Conservation (phyloP, 2,329 filamentous ascomycete species). For the Sclerotinia spermophila region DNA sequence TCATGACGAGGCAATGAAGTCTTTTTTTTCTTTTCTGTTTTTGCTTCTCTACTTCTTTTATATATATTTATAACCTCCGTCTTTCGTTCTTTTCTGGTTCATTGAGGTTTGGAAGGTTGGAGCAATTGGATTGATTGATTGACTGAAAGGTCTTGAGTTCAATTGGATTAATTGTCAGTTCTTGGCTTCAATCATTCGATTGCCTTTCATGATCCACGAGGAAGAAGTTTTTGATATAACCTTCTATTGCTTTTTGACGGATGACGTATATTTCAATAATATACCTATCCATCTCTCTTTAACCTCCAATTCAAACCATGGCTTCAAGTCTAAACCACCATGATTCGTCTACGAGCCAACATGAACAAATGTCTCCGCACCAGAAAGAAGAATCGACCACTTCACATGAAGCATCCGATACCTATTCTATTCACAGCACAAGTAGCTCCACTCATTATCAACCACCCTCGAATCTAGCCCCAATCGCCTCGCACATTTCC, state of each 20-base stretch:
- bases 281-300: not conserved
- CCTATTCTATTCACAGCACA: conserved; percentile 10
- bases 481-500: conserved; percentile 30
- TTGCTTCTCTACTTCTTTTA: not conserved
- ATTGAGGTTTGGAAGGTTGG: not conserved
- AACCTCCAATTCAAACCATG: not conserved
- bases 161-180: not conserved
- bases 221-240: not conserved
- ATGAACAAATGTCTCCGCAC: not conserved
- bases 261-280: not conserved
- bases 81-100: not conserved
- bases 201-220: conserved; percentile 5
- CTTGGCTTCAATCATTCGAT: not conserved
- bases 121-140: not conserved
- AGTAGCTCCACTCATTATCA: not conserved
- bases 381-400: not conserved
- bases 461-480: conserved; percentile 21
- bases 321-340: not conserved
- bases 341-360: not conserved
- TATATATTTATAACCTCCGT: too few species aligned
- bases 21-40: not conserved
- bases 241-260: not conserved
- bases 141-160: too few species aligned
- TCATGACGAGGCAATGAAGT: not conserved
- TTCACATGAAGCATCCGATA: not conserved